phyloP scores from a whole-genome alignment of 495 filamentous ascomycete genomes.

The Xylaria intraflava region DNA sequence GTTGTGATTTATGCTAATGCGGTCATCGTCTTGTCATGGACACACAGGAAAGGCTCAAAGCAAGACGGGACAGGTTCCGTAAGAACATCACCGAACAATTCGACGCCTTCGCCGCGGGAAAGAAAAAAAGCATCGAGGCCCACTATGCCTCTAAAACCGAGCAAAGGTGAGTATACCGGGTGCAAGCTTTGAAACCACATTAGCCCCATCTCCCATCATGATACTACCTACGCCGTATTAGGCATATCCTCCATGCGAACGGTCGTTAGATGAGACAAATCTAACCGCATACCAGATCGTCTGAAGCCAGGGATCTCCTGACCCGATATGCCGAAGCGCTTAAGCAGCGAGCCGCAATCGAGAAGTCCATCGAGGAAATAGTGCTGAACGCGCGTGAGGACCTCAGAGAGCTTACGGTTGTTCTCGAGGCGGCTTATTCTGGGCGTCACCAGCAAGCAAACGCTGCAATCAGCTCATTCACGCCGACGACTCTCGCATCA shows the following conservation, averaged over 20 bases:
- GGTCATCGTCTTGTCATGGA: neutral
- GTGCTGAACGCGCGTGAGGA: neutral
- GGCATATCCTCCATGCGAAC: neutral
- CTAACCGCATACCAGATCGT: neutral
- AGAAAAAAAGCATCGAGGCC: neutral
- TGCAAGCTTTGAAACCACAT: neutral
- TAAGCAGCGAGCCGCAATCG: neutral
- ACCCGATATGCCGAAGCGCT: neutral
- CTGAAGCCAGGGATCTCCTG: constrained; percentile 5
- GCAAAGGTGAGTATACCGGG: neutral
- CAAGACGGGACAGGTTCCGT: neutral
- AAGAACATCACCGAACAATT: neutral
- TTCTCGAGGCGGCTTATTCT: neutral
- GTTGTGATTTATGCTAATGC: neutral
- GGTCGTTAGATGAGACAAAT: neutral
- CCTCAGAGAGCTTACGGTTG: neutral
- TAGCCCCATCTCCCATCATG: neutral
- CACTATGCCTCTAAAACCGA: constrained; percentile 1
- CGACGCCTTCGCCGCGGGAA: neutral
- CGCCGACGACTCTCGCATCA: neutral
- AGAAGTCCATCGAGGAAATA: constrained; percentile 1
- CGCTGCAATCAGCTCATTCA: neutral
- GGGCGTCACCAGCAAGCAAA: neutral
- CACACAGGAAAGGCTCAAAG: constrained; percentile 1
- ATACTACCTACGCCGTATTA: neutral